Base-by-base conservation (phyloP, 208 protist genomes). In the Crithidia bombi region DNA sequence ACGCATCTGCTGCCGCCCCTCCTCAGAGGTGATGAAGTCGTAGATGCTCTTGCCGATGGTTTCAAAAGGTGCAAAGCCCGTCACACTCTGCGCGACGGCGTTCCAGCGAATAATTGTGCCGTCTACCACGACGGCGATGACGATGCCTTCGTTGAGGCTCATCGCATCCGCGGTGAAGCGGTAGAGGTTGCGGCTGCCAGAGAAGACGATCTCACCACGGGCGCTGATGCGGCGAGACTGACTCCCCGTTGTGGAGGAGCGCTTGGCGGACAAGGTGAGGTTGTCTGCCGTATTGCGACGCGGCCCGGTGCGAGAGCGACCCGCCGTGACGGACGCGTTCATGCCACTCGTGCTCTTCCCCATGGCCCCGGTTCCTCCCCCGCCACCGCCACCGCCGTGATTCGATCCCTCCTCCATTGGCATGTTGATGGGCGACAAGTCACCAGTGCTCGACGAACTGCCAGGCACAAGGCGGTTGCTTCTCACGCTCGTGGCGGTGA, bases 21-120 rank as follows among this genome's bases (percentile, higher is more conserved):
- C 77, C 21, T 88, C 79, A 23, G 73, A 80, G 26, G 59, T 54
- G 28, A 96, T 67, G 57, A 94, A 68, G 33, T 80, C 68, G 65
- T 84, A 93, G 26, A 96, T 81, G 64, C 73, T 87, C 57, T 92
- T 85, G 25, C 91, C 91, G 19, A 96, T 73, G 5, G 83, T 82
- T 61, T 93, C 73, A 23, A 80, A 83, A 3, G 78, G 73, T 0
- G 69, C 65, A 66, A 82, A 92, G 28, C 89, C 89, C 14, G 85
- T 93, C 19, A 86, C 79, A 12, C 66, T 69, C 52, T 88, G 76
- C 15, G 83, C 87, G 21, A 72, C 72, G 28, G 58, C 49, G 77
- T 93, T 96, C 89, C 91, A 96, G 7, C 87, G 91, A 52, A 94
- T 91, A 51, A 96, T 87, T n/a, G 87, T 92, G 64, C 91, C 91